phyloP scores from a whole-genome alignment of 2,329 filamentous ascomycete species.

The Sporothrix phasma region DNA sequence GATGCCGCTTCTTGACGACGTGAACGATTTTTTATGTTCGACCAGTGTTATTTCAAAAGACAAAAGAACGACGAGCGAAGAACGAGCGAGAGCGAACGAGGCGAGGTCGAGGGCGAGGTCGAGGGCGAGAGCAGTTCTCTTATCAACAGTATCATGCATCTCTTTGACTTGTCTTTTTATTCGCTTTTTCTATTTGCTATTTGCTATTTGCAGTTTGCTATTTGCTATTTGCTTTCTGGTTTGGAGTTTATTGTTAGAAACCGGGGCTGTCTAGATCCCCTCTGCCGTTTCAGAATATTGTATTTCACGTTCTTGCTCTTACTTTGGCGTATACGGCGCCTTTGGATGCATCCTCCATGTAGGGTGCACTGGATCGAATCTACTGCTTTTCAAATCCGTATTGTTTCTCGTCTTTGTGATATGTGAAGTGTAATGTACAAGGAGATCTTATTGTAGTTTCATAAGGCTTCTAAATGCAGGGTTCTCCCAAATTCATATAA shows the following conservation, averaged over 20 bases:
- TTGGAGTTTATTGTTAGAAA: conserved; percentile 4
- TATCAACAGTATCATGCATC: too few relatives aligned
- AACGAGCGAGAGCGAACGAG: not conserved
- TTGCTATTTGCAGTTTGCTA: not conserved
- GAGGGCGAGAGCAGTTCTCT: too few relatives aligned
- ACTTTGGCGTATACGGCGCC: not conserved
- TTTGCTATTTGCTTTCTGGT: not conserved
- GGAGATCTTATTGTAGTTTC: conserved; percentile 3
- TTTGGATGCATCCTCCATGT: not conserved
- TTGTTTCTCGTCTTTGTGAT: not conserved
- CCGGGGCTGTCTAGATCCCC: not conserved
- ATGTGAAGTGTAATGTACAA: conserved; percentile 1
- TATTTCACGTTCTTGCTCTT: not conserved
- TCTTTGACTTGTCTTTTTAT: not conserved
- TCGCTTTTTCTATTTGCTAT: not conserved
- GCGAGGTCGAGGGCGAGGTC: not conserved
- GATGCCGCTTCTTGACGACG: not conserved
- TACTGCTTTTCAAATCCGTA: not conserved
- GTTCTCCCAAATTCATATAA: not conserved
- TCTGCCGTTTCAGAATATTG: not conserved
- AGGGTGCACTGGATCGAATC: not conserved
- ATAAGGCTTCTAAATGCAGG: not conserved
- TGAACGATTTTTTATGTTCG: conserved; percentile 1
- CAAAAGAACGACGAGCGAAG: conserved; percentile 13
- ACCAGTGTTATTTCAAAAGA: not conserved